phyloP scores from a whole-genome alignment of 2,329 filamentous ascomycete species.

The Arthrobotrys sphaeroides region DNA sequence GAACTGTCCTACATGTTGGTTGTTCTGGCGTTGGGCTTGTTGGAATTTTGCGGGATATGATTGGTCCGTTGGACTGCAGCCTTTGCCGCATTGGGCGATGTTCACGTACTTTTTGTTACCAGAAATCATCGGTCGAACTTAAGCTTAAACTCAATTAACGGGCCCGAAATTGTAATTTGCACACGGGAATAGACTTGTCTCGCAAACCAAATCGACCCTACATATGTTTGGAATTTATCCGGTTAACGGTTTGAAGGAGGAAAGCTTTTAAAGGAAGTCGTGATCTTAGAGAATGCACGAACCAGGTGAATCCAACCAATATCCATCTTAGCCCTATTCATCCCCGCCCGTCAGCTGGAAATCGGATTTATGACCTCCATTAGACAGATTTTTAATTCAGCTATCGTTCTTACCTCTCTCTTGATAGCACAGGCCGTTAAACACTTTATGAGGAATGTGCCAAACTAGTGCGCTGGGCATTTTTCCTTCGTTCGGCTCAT shows the following conservation, averaged over 20 bases:
- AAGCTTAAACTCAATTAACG: not conserved
- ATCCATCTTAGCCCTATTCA: too few relatives aligned
- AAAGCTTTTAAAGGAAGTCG: not conserved
- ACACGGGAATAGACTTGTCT: too few relatives aligned
- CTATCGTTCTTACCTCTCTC: not conserved
- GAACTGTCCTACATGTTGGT: not conserved
- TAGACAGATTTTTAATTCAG: slow-evolving; percentile 8
- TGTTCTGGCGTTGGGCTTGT: not conserved
- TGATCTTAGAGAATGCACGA: not conserved
- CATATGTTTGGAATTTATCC: not conserved
- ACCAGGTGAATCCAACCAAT: not conserved
- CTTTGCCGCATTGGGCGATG: not conserved
- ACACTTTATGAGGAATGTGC: slow-evolving; percentile 14
- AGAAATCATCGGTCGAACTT: not conserved
- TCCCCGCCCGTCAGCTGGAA: not conserved
- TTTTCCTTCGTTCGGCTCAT: not conserved
- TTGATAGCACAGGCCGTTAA: slow-evolving; percentile 11
- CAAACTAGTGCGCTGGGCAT: not conserved
- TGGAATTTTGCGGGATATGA: not conserved
- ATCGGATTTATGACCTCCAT: not conserved
- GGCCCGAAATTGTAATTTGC: not conserved
- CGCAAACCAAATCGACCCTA: too few relatives aligned
- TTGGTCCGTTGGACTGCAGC: not conserved
- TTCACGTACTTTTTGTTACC: too few relatives aligned
- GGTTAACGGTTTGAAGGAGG: not conserved